phyloP scores from a whole-genome alignment of 2,329 filamentous ascomycete species.

The Phialophora chinensis region DNA sequence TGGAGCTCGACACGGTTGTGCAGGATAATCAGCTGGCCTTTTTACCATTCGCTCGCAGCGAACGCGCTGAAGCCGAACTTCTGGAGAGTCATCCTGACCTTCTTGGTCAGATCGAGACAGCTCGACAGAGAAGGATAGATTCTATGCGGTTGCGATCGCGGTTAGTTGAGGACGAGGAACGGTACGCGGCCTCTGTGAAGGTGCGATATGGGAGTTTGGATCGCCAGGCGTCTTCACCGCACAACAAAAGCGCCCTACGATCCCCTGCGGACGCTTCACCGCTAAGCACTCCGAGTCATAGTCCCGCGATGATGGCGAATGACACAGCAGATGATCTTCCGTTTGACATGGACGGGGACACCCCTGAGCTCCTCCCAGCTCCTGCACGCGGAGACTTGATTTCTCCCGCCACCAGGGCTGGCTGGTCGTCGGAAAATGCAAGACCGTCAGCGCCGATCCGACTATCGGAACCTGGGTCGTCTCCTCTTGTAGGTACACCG shows the following conservation, averaged over 20 bases:
- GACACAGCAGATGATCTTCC: slow-evolving; percentile 76
- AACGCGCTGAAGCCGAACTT: slow-evolving; percentile 65
- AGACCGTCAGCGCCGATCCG: not conserved
- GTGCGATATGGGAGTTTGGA: slow-evolving; percentile 69
- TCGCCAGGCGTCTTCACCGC: slow-evolving; percentile 50
- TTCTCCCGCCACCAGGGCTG: not conserved
- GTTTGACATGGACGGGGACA: slow-evolving; percentile 90
- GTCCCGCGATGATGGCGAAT: slow-evolving; percentile 65
- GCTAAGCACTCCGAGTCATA: slow-evolving; percentile 45
- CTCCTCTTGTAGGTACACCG: not conserved
- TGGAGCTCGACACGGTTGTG: slow-evolving; percentile 79
- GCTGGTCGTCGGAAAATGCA: not conserved
- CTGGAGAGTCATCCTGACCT: slow-evolving; percentile 55
- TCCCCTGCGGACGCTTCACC: slow-evolving; percentile 22
- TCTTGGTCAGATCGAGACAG: slow-evolving; percentile 46
- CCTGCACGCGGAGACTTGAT: not conserved
- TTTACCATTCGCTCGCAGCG: slow-evolving; percentile 77
- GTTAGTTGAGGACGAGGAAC: slow-evolving; percentile 69
- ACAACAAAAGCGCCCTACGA: slow-evolving; percentile 16
- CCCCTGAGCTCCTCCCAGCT: slow-evolving; percentile 23
- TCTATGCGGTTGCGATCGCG: slow-evolving; percentile 73
- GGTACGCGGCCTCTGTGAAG: slow-evolving; percentile 65
- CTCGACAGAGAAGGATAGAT: slow-evolving; percentile 70
- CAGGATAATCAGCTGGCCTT: slow-evolving; percentile 80
- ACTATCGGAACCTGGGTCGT: slow-evolving; percentile 7